phyloP scores from a whole-genome alignment of 768 basidiomycete genomes.

The Agaricus sinodeliciosus region DNA sequence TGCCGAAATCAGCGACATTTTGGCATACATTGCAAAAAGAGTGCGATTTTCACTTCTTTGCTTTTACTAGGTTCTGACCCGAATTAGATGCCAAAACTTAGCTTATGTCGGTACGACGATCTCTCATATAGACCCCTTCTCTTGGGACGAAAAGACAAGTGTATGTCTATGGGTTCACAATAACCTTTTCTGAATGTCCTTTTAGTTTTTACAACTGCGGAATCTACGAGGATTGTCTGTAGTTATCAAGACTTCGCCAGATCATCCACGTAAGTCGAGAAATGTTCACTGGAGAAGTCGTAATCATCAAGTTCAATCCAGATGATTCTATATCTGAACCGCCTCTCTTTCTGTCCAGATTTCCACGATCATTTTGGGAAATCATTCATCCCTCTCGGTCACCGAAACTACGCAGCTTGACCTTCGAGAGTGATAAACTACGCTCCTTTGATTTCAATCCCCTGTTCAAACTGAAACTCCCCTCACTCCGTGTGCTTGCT shows the following conservation, averaged over 20 bases:
- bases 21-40: not conserved
- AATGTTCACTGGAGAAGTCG: not conserved
- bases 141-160: constrained; percentile 1
- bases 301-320: not conserved
- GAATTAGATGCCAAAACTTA: not conserved
- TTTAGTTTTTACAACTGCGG: not conserved
- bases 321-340: not conserved
- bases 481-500: not conserved
- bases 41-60: not conserved
- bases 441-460: constrained; percentile 3
- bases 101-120: not conserved
- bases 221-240: not conserved
- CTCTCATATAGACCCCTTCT: not conserved
- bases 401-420: not conserved
- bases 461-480: not conserved
- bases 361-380: constrained; percentile 1
- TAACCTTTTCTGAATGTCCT: not conserved
- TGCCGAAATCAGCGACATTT: not conserved
- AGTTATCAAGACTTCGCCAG: not conserved
- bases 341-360: not conserved
- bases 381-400: constrained; percentile 1
- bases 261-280: not conserved
- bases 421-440: not conserved
- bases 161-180: not conserved
- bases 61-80: not conserved